A percentile compares a stretch with the other conserved stretches of the same genome.
These are phyloP conservation scores for Mycena venus DNA, from an alignment of 768 basidiomycete genomes.

Conservation along the genomic window DNA sequence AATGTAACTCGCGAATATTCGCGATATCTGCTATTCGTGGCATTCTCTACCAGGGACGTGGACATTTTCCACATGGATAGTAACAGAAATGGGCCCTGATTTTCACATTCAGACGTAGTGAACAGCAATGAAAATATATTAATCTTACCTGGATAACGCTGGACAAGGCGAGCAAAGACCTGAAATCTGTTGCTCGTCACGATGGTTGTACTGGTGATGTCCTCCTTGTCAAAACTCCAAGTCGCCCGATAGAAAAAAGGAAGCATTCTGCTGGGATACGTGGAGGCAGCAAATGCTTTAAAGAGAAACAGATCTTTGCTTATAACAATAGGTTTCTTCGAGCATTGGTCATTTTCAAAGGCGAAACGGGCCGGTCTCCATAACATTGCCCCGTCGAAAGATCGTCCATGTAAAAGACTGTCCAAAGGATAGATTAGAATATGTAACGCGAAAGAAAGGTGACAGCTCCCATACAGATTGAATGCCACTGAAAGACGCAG, in stretches of 20 bases:
- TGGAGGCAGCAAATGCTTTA: conserved; percentile 76
- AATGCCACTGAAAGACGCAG: conserved; percentile 55
- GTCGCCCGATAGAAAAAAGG: conserved; percentile 86
- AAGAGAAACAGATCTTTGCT: conserved; percentile 70
- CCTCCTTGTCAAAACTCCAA: conserved; percentile 66
- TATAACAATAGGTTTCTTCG: conserved; percentile 48
- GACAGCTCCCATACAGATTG: conserved; percentile 55
- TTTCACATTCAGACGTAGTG: conserved; percentile 3
- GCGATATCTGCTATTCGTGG: too few relatives aligned
- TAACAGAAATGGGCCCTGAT: conserved; percentile 86
- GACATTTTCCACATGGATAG: conserved; percentile 79
- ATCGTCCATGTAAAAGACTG: neutral
- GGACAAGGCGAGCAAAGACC: conserved; percentile 76
- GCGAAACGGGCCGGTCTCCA: conserved; percentile 52
- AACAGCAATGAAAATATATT: neutral
- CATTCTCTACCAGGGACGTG: too few relatives aligned
- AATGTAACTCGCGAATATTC: too few relatives aligned
- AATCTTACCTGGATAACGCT: conserved; percentile 78
- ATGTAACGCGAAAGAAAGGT: too few relatives aligned
- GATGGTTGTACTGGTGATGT: conserved; percentile 88
- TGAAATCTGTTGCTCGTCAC: conserved; percentile 85
- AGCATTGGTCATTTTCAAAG: conserved; percentile 49
- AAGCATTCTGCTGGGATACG: conserved; percentile 81
- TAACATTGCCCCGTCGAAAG: conserved; percentile 36
- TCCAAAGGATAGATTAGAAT: too few relatives aligned